Conservation (phyloP, 345 rosid genomes). For the Mangifera indica region DNA sequence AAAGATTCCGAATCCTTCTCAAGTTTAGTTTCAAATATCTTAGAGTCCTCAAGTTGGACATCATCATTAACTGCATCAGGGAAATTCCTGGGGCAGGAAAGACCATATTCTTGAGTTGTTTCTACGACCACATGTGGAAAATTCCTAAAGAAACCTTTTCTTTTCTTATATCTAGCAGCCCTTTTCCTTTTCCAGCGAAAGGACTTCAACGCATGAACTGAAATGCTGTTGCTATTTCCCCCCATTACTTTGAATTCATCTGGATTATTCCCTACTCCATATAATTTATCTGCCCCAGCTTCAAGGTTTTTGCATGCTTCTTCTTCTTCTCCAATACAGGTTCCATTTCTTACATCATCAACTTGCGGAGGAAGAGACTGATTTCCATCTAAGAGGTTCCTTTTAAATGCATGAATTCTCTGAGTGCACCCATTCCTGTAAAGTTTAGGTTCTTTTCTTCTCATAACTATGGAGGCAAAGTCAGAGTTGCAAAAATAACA, state of each 20-base stretch:
- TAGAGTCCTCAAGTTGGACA: slow-evolving; percentile 19
- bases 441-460: slow-evolving; percentile 58
- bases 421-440: slow-evolving; percentile 53
- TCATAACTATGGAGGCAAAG: slow-evolving; percentile 67
- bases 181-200: slow-evolving; percentile 44
- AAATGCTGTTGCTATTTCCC: slow-evolving; percentile 13
- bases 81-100: slow-evolving; percentile 13
- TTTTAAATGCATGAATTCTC: slow-evolving; percentile 56
- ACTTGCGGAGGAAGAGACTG: slow-evolving; percentile 34
- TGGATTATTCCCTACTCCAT: slow-evolving; percentile 25
- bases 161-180: slow-evolving; percentile 35
- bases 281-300: slow-evolving; percentile 15
- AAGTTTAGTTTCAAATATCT: slow-evolving; percentile 21
- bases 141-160: slow-evolving; percentile 15
- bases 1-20: slow-evolving; percentile 24
- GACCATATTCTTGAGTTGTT: slow-evolving; percentile 21
- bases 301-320: slow-evolving; percentile 15
- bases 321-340: slow-evolving; percentile 22
- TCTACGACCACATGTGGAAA: slow-evolving; percentile 16
- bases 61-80: slow-evolving; percentile 13
- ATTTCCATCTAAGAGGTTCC: slow-evolving; percentile 36
- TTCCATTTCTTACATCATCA: slow-evolving; percentile 27
- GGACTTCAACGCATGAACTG: slow-evolving; percentile 22
- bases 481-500: slow-evolving; percentile 47
- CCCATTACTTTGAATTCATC: slow-evolving; percentile 25